Percentiles rank a stretch among this genome's conserved stretches.
phyloP scores from a whole-genome alignment of 257 asterid genomes.

The Solanum sparsipilum region DNA sequence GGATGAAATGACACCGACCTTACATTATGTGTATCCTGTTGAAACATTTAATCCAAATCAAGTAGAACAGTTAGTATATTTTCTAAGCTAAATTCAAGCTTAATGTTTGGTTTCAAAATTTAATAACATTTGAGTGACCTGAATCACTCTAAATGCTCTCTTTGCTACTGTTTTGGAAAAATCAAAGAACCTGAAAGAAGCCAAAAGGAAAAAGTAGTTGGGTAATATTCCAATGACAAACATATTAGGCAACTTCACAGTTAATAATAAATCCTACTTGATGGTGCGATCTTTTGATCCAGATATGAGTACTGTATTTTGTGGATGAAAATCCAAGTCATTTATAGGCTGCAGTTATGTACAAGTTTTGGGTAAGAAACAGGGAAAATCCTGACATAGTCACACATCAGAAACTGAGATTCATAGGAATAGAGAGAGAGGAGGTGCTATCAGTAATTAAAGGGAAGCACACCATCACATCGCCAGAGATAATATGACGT shows the following conservation, averaged over 20 bases:
- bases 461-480: not conserved
- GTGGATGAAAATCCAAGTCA: slow-evolving; percentile 94
- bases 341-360: slow-evolving; percentile 65
- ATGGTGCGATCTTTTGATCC: slow-evolving; percentile 90
- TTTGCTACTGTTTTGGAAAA: slow-evolving; percentile 67
- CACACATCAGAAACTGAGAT: not conserved
- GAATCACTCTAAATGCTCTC: slow-evolving; percentile 71
- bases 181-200: slow-evolving; percentile 65
- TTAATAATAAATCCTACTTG: slow-evolving; percentile 35
- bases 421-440: not conserved
- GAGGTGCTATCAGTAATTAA: not conserved
- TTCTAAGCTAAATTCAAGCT: not conserved
- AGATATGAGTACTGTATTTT: slow-evolving; percentile 58
- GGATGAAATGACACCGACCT: slow-evolving; percentile 72
- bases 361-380: slow-evolving; percentile 9
- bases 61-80: not conserved
- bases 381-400: not conserved
- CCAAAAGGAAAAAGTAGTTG: slow-evolving; percentile 2
- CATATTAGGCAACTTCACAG: slow-evolving; percentile 5
- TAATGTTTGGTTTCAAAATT: slow-evolving; percentile 2
- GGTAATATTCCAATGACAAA: not conserved
- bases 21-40: slow-evolving; percentile 69
- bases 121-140: slow-evolving; percentile 29
- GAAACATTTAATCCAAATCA: not conserved
- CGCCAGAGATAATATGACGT: not conserved